These are phyloP conservation scores for Ceratopteris richardii DNA, from an alignment of 75 land plant species.

Conservation along the genomic window DNA sequence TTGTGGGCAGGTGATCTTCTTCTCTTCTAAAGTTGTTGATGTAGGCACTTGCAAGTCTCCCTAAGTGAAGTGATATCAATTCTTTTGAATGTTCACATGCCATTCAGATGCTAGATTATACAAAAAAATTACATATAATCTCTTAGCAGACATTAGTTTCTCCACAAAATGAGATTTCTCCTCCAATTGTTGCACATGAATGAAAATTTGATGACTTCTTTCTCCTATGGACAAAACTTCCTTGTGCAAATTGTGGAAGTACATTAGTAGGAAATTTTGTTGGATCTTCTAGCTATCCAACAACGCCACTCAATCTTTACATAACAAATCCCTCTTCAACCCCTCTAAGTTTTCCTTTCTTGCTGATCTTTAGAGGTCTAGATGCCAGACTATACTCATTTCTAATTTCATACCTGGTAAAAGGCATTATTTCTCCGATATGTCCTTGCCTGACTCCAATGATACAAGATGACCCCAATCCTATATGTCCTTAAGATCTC, in stretches of 20 bases:
- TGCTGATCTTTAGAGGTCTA: constrained; percentile 72
- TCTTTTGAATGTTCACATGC: constrained; percentile 63
- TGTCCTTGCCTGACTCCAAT: too few species aligned
- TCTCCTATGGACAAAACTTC: constrained; percentile 79
- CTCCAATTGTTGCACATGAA: constrained; percentile 85
- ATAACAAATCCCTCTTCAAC: constrained; percentile 85
- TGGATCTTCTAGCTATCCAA: constrained; percentile 94
- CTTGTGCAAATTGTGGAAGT: constrained; percentile 85
- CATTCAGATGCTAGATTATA: constrained; percentile 61
- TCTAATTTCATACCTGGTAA: constrained; percentile 66
- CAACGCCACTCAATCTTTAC: constrained; percentile 88
- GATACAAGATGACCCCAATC: too few species aligned
- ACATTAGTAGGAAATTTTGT: constrained; percentile 97
- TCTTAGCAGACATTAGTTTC: constrained; percentile 60
- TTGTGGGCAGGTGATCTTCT: too few species aligned
- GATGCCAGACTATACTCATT: constrained; percentile 86
- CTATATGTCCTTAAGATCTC: too few species aligned
- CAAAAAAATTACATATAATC: constrained; percentile 43
- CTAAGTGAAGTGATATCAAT: constrained; percentile 67
- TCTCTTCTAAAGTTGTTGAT: too few species aligned
- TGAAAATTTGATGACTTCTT: constrained; percentile 74
- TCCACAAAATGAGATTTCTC: constrained; percentile 72
- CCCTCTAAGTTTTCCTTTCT: constrained; percentile 88
- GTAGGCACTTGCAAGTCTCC: constrained; percentile 91
- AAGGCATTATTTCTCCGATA: constrained; percentile 47